These are phyloP conservation scores for Xylariaceae sp. DNA, from an alignment of 2,329 filamentous ascomycete genomes.

Conservation along the genomic window DNA sequence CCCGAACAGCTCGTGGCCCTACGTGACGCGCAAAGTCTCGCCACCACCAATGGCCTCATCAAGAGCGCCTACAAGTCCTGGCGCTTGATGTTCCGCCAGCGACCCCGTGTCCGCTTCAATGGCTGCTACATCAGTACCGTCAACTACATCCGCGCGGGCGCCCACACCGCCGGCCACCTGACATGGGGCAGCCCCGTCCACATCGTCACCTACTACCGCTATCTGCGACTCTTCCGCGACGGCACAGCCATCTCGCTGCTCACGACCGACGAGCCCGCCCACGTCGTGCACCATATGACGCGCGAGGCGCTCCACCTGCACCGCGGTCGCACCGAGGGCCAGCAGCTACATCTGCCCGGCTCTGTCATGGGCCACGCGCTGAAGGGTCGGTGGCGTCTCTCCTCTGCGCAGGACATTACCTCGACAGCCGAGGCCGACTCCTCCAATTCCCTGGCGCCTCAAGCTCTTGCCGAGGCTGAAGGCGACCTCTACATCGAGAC, in stretches of 20 bases:
- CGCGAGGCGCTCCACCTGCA: conserved; percentile 59
- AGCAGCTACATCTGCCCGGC: conserved; percentile 37
- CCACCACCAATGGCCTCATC: conserved; percentile 38
- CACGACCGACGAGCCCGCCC: conserved; percentile 75
- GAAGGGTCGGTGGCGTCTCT: conserved; percentile 50
- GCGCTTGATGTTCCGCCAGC: conserved; percentile 63
- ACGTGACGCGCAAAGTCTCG: conserved; percentile 28
- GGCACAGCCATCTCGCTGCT: conserved; percentile 78
- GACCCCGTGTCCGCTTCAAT: conserved; percentile 87
- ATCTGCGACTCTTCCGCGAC: conserved; percentile 90
- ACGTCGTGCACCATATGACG: conserved; percentile 81
- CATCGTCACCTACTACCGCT: conserved; percentile 97
- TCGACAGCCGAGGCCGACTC: conserved; percentile 23
- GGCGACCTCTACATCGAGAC: conserved; percentile 80
- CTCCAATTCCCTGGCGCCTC: conserved; percentile 20
- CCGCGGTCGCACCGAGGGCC: conserved; percentile 23
- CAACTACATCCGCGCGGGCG: conserved; percentile 86
- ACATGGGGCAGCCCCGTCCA: conserved; percentile 82
- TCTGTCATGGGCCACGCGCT: conserved; percentile 65
- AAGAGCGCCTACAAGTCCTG: conserved; percentile 41
- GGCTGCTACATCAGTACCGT: conserved; percentile 96
- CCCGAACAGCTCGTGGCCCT: conserved; percentile 32
- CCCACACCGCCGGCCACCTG: conserved; percentile 62
- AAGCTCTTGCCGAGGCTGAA: conserved; percentile 35
- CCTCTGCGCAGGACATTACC: conserved; percentile 24